phyloP scores from a whole-genome alignment of 345 rosid species.

The Citrus hindsii region DNA sequence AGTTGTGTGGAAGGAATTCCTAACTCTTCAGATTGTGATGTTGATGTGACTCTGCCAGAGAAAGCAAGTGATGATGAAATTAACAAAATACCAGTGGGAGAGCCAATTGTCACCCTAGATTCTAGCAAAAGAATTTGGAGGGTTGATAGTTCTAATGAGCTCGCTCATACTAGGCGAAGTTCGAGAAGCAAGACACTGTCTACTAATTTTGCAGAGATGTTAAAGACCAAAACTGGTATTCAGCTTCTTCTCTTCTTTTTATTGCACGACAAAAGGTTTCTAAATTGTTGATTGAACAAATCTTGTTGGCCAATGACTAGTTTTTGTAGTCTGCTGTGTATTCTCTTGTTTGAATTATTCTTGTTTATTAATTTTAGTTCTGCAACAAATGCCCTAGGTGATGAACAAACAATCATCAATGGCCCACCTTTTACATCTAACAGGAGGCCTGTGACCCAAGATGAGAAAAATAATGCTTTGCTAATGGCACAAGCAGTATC shows the following conservation, averaged over 20 bases:
- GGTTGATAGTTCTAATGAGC: constrained; percentile 7
- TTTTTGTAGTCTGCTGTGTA: background rate
- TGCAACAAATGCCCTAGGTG: constrained; percentile 5
- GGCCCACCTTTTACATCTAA: constrained; percentile 19
- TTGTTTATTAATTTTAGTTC: background rate
- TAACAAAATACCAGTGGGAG: background rate
- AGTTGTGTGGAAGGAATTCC: constrained; percentile 21
- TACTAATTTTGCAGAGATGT: constrained; percentile 11
- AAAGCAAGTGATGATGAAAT: constrained; percentile 9
- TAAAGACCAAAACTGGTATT: constrained; percentile 28
- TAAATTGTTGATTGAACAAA: background rate
- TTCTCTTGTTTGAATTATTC: background rate
- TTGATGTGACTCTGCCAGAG: constrained; percentile 22
- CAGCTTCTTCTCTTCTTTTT: background rate
- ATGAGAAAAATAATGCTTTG: constrained; percentile 24
- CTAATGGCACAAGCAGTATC: constrained; percentile 27
- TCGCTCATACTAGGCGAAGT: background rate
- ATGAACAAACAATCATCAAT: background rate
- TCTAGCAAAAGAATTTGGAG: constrained; percentile 12
- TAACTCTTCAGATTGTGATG: constrained; percentile 12
- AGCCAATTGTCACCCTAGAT: constrained; percentile 3
- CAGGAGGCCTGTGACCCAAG: constrained; percentile 35
- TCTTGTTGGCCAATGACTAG: background rate
- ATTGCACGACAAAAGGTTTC: background rate
- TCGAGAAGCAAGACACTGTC: constrained; percentile 11